Evolutionary conservation across 257 asterid genomes (phyloP).

Genomic region (Apocynum venetum): DNA sequence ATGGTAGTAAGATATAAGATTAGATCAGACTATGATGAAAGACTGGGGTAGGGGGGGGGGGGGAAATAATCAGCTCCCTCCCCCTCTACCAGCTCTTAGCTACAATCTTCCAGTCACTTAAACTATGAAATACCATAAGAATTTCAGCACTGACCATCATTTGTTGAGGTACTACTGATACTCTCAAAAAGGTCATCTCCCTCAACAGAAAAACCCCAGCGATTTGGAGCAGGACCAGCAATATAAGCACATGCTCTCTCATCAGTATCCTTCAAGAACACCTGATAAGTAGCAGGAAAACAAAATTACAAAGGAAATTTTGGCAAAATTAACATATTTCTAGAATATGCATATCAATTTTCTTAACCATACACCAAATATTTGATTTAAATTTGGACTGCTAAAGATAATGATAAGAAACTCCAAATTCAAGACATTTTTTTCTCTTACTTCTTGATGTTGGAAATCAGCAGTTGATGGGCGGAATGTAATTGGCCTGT

Average conservation of each 20-base stretch:
- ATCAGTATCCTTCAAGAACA: slow-evolving; percentile 93
- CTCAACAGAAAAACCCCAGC: slow-evolving; percentile 91
- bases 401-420: neutral
- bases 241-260: slow-evolving; percentile 99
- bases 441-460: slow-evolving; percentile 75
- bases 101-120: neutral
- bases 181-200: slow-evolving; percentile 76
- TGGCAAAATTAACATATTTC: neutral
- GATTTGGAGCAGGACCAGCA: slow-evolving; percentile 99
- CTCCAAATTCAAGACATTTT: slow-evolving; percentile 5
- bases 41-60: neutral
- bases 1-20: neutral
- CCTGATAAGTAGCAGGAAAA: slow-evolving; percentile 46
- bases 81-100: neutral
- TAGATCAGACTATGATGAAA: neutral
- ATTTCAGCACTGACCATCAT: slow-evolving; percentile 44
- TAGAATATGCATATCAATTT: slow-evolving; percentile 4
- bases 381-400: neutral
- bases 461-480: slow-evolving; percentile 66
- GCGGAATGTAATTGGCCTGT: slow-evolving; percentile 68
- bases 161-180: slow-evolving; percentile 31
- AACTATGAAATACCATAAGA: neutral
- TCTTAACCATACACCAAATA: neutral
- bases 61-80: neutral
- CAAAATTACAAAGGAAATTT: slow-evolving; percentile 2